A percentile compares a stretch with the other conserved stretches of the same genome.
Conservation (phyloP, 805 yeast genomes). For the Helenozyma rhizophorensis region DNA sequence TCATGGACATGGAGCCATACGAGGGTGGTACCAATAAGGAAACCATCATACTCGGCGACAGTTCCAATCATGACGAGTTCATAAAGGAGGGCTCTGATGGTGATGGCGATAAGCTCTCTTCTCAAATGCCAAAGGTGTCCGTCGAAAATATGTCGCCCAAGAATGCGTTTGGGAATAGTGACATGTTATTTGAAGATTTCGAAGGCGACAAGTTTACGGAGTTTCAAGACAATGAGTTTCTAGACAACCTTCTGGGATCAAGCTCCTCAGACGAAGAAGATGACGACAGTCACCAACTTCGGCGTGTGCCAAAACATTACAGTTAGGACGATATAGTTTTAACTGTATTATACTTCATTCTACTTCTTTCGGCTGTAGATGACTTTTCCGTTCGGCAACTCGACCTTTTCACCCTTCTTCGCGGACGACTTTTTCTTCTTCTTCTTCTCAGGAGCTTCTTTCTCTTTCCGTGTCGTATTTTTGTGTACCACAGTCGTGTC, state of each 20-base stretch:
- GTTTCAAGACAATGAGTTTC: slow-evolving; percentile 25
- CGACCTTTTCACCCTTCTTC: slow-evolving; percentile 41
- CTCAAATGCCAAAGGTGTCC: slow-evolving; percentile 16
- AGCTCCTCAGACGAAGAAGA: slow-evolving; percentile 41
- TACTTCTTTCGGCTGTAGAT: slow-evolving; percentile 27
- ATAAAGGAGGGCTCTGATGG: slow-evolving; percentile 10
- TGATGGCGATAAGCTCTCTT: slow-evolving; percentile 1
- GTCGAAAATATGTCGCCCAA: slow-evolving; percentile 33
- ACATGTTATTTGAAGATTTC: slow-evolving; percentile 23
- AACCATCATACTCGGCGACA: slow-evolving; percentile 33
- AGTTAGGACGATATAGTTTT: slow-evolving; percentile 11
- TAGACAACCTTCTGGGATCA: slow-evolving; percentile 40
- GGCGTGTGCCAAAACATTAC: slow-evolving; percentile 39
- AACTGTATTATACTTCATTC: slow-evolving; percentile 1
- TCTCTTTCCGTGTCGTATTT: slow-evolving; percentile 10
- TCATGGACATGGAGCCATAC: slow-evolving; percentile 33
- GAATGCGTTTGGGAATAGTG: slow-evolving; percentile 12
- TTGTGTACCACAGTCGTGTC: slow-evolving; percentile 16
- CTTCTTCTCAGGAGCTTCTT: slow-evolving; percentile 8
- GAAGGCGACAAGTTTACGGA: slow-evolving; percentile 14
- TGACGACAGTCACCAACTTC: slow-evolving; percentile 31
- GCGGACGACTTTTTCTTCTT: slow-evolving; percentile 28
- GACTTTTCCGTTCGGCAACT: slow-evolving; percentile 60
- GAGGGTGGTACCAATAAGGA: slow-evolving; percentile 19
- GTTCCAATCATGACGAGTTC: slow-evolving; percentile 30